A percentile compares a stretch with the other conserved stretches of the same genome.
These are phyloP conservation scores for Diaporthe ampelina DNA, from an alignment of 2,329 filamentous ascomycete species.

Conservation along the genomic window DNA sequence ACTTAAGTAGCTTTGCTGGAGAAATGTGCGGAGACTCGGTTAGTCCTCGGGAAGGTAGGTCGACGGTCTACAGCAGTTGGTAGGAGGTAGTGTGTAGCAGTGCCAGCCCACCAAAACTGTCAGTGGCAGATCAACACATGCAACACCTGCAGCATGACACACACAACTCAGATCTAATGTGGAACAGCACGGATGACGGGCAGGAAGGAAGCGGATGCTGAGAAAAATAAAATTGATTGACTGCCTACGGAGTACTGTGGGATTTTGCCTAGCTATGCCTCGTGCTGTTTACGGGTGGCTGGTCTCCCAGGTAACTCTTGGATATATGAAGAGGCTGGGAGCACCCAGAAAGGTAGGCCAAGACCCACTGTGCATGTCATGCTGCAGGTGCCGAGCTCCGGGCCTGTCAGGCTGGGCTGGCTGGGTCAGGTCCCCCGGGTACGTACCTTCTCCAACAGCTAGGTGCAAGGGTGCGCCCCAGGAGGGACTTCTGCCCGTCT, in stretches of 20 bases:
- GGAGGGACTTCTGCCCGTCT: background rate
- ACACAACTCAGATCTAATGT: conserved; percentile 29
- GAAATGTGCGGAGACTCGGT: conserved; percentile 21
- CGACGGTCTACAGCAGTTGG: conserved; percentile 7
- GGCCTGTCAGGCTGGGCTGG: conserved; percentile 2
- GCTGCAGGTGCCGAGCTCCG: conserved; percentile 34
- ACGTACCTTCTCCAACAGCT: background rate
- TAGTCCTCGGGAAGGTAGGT: conserved; percentile 12
- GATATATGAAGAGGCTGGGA: conserved; percentile 38
- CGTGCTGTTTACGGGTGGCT: conserved; percentile 40
- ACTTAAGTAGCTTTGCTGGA: conserved; percentile 18
- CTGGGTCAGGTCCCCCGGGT: background rate
- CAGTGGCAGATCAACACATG: conserved; percentile 33
- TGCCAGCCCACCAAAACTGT: conserved; percentile 31
- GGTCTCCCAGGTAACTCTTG: conserved; percentile 39
- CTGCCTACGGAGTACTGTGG: background rate
- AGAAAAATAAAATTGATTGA: conserved; percentile 28
- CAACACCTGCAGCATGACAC: conserved; percentile 35
- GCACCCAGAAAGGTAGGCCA: background rate
- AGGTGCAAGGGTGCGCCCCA: background rate
- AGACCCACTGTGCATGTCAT: conserved; percentile 28
- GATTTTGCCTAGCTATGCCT: background rate
- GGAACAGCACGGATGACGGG: conserved; percentile 29
- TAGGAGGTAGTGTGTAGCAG: conserved; percentile 2
- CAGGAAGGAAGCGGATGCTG: conserved; percentile 11